These are phyloP conservation scores for Aegilops speltoides DNA, from an alignment of 176 grass and related monocot genomes.

Conservation along the genomic window DNA sequence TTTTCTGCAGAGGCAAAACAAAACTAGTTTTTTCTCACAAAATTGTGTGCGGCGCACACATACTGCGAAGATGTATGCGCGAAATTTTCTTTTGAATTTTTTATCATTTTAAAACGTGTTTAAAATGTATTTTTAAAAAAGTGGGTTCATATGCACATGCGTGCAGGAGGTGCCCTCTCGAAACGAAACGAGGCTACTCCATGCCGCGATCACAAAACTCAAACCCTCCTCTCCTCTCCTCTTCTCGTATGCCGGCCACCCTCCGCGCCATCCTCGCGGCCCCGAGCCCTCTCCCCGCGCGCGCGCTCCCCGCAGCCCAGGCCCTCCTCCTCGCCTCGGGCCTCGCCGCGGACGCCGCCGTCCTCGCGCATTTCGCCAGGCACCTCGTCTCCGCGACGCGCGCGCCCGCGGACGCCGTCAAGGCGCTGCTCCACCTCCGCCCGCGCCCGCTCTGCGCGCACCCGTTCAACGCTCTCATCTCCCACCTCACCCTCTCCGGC, in stretches of 20 bases:
- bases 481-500: conserved; percentile 26
- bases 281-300: background rate
- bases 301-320: conserved; percentile 9
- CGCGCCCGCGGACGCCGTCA: background rate
- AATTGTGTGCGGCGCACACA: no score
- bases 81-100: no score
- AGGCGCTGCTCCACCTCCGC: conserved; percentile 28
- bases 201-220: background rate
- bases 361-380: conserved; percentile 37
- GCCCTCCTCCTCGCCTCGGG: conserved; percentile 42
- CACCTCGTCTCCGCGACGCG: conserved; percentile 17
- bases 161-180: no score
- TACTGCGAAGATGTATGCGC: no score
- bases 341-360: conserved; percentile 10
- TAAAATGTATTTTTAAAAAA: no score
- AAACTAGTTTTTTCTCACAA: no score
- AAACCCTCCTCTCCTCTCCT: background rate
- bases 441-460: background rate
- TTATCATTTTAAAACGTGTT: no score
- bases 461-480: conserved; percentile 40
- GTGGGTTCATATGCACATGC: no score
- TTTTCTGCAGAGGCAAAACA: no score
- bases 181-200: no score
- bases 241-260: background rate
- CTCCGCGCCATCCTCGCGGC: background rate